Base-by-base conservation (phyloP, 2,329 filamentous ascomycete species). In the Fusarium aywerte region DNA sequence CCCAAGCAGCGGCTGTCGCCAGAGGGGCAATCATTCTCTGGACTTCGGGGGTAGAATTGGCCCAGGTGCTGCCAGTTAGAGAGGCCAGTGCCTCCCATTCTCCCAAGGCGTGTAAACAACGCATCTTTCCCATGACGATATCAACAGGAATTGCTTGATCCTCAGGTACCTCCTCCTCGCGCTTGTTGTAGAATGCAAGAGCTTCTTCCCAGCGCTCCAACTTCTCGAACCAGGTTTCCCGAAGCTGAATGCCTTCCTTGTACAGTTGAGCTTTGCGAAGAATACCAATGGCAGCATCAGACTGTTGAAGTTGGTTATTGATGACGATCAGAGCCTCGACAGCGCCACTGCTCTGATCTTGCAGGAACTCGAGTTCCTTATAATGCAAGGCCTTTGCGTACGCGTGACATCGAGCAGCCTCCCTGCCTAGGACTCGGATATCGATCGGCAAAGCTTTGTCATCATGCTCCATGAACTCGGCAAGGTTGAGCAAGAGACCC, bases 401-500 rank as follows among this genome's bases (percentile, higher is more conserved):
- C 6, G 96, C 96, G 78, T 99, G 96, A 71, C 96, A 99, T 73
- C 96, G 95, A 20, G 92, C 95, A 47, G 96, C 96, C 77, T 98
- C 97, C 75, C 95, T 91, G 31, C 96, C 96, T 12, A 99, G 85
- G 11, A 96, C 93, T 47, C 96, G 86, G 67, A 99, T 97, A 75
- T 99, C 96, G 65, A 99, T 99, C 3, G 96, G 96, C 51, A 99
- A 82, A 15, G 96, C 95, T 78, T 99, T 99, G 77, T 99, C 96
- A 73, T 99, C 96, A 75, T 99, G 96, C 76, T 99, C 96, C 96
- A 99, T 99, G 78, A 99, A 99, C 76, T 99, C 96, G 21, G 96
- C 96, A 49, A 99, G 85, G 74, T 99, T 99, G 47, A 99, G 87
- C 27, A 99, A 84, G 48, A 97, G 90, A 62, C 97, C 95, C 10